Base-by-base conservation (phyloP, 139 green algal species). In the Gonium pectorale region DNA sequence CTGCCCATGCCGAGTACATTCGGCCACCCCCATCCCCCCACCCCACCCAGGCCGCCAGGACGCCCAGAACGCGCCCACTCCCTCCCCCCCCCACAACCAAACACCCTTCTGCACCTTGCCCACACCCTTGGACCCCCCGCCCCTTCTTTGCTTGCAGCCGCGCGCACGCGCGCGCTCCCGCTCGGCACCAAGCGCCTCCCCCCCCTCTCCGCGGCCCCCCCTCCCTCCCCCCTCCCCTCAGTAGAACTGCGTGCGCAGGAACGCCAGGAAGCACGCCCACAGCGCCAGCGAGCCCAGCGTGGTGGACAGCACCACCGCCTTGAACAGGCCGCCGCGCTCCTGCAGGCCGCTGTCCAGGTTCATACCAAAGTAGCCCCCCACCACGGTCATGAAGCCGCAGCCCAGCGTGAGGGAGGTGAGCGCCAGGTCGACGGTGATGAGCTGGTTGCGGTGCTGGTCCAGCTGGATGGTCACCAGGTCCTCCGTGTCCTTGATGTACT, bases 401-500 rank as follows among this genome's bases (percentile, higher is more conserved):
- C 78, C 89, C 9, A 93, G 91, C 49, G 85, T 94, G 27, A 90
- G 88, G 26, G 91, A 88, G 21, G 95, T 97, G 59, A 97, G 82
- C 46, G 96, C 31, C 17, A 98, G 88, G 79, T 97, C 94, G 49
- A 98, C 86, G 62, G 85, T 44, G 40, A 96, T 94, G 8, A 97
- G 92, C 89, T 89, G 89, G 89, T 98, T 98, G 38, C 95, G 91
- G 70, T 98, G 94, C 64, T 92, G 94, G 85, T 98, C 96, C 68
- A 97, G 90, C 88, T 96, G 85, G 75, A 98, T 98, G 84, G 96
- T 96, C 67, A 98, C 93, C 77, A 96, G 97, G 82, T 99, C 96
- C 92, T 98, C 95, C 54, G 95, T 97, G 90, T 98, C 95, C 73
- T 98, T 93, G 79, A 98, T 96, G 86, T 97, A 98, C 90, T 98